Percentiles rank a stretch among this genome's conserved stretches.
Conservation (phyloP, 345 rosid genomes). For the Luvunga scandens region DNA sequence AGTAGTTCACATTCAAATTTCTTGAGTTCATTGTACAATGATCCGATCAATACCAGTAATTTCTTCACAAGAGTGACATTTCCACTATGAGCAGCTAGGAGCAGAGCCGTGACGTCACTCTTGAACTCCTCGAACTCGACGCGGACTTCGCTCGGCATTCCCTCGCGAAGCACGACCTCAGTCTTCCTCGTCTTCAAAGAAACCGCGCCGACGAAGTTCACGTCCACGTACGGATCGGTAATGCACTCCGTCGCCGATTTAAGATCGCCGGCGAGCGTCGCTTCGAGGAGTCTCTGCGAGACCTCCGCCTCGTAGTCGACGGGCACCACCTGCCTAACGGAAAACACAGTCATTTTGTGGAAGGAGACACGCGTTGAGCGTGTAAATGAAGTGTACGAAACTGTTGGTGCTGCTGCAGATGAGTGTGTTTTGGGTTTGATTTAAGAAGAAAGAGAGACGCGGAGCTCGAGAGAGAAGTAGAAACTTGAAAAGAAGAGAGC, state of each 20-base stretch:
- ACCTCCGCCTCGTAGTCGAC: conserved; percentile 80
- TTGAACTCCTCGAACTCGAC: conserved; percentile 79
- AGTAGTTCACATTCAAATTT: not conserved
- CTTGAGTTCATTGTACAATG: not conserved
- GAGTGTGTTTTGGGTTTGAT: not conserved
- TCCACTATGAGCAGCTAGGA: conserved; percentile 83
- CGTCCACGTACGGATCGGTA: conserved; percentile 72
- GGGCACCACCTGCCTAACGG: conserved; percentile 89
- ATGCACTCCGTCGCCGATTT: conserved; percentile 58
- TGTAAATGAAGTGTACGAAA: conserved; percentile 11
- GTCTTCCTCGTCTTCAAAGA: conserved; percentile 62
- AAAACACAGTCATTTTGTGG: conserved; percentile 68
- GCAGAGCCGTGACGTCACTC: conserved; percentile 91
- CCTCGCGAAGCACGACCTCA: conserved; percentile 65
- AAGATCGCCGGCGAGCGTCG: conserved; percentile 63
- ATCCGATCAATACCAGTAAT: conserved; percentile 50
- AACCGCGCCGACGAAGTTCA: conserved; percentile 85
- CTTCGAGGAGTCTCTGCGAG: conserved; percentile 83
- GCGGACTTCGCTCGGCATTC: conserved; percentile 57
- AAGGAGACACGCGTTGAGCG: conserved; percentile 1
- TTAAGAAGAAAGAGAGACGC: conserved; percentile 17
- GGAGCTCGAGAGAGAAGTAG: conserved; percentile 38
- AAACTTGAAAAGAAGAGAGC: conserved; percentile 55
- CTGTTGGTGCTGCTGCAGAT: conserved; percentile 17
- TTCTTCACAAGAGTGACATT: conserved; percentile 71